A percentile compares a stretch with the other conserved stretches of the same genome.
Conservation (phyloP, 2,329 filamentous ascomycete species). For the Apiospora rasikravindrae region DNA sequence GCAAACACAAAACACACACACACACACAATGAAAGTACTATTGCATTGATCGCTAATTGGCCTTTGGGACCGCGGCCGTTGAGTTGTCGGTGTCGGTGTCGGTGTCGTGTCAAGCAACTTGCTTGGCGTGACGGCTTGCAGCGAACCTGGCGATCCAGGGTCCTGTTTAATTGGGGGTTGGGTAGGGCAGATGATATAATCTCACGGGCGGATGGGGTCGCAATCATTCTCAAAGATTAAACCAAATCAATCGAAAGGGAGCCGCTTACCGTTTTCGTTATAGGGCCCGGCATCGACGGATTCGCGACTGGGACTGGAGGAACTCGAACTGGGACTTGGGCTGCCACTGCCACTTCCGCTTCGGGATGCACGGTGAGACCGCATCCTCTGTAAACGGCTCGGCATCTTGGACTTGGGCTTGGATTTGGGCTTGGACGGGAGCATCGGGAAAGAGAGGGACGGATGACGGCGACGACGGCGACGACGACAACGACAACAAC, state of each 20-base stretch:
- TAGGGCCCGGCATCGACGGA: not conserved
- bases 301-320: not conserved
- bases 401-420: not conserved
- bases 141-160: not conserved
- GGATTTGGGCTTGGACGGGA: not conserved
- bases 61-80: not conserved
- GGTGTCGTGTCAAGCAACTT: not conserved
- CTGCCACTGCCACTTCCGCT: not conserved
- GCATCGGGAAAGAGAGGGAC: not conserved
- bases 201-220: constrained; percentile 3
- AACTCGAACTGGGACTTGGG: not conserved
- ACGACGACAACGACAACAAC: too few species aligned
- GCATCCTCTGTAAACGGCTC: not conserved
- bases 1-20: too few species aligned
- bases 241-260: constrained; percentile 6
- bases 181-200: not conserved
- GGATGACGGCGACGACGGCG: too few species aligned
- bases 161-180: constrained; percentile 9
- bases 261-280: constrained; percentile 17
- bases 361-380: constrained; percentile 8
- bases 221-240: constrained; percentile 11
- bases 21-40: not conserved
- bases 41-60: constrained; percentile 8
- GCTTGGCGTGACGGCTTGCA: constrained; percentile 1
- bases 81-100: not conserved